Evolutionary conservation across 306 rosid species (phyloP).

Genomic region (Acacia crassicarpa): DNA sequence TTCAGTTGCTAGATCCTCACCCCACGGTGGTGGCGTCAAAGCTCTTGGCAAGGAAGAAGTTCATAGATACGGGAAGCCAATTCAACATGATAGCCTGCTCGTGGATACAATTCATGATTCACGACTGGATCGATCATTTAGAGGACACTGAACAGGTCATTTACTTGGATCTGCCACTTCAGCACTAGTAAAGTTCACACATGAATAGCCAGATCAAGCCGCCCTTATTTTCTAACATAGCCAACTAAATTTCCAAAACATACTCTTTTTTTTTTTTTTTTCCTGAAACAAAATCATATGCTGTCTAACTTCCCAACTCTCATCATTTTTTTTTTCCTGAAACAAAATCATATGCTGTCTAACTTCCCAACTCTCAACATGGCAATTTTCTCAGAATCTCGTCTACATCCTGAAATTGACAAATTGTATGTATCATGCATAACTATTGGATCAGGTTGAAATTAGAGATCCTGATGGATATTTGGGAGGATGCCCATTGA

Average conservation of each 20-base stretch:
- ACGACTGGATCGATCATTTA: constrained; percentile 84
- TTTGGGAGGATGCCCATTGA: constrained; percentile 63
- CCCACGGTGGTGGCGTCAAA: constrained; percentile 68
- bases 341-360: background rate
- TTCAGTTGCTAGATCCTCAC: constrained; percentile 57
- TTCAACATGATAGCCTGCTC: constrained; percentile 80
- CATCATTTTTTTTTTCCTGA: background rate
- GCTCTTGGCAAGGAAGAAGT: constrained; percentile 64
- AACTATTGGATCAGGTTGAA: constrained; percentile 49
- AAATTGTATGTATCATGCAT: background rate
- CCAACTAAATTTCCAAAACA: background rate
- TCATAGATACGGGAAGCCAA: constrained; percentile 61
- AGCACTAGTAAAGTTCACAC: background rate
- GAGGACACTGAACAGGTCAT: constrained; percentile 73
- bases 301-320: background rate
- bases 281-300: background rate
- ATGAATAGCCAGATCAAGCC: background rate
- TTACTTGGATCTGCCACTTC: background rate
- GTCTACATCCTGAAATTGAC: background rate
- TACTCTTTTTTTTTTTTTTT: background rate
- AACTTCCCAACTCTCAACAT: background rate
- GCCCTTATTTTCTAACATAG: constrained; percentile 6
- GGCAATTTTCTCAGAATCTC: background rate
- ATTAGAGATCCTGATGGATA: constrained; percentile 50
- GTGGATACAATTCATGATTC: constrained; percentile 86